Evolutionary conservation across 441 rosid species (phyloP), one percentile per base, ranked within the genome.

Genomic region (Arabidopsis lyrata): DNA sequence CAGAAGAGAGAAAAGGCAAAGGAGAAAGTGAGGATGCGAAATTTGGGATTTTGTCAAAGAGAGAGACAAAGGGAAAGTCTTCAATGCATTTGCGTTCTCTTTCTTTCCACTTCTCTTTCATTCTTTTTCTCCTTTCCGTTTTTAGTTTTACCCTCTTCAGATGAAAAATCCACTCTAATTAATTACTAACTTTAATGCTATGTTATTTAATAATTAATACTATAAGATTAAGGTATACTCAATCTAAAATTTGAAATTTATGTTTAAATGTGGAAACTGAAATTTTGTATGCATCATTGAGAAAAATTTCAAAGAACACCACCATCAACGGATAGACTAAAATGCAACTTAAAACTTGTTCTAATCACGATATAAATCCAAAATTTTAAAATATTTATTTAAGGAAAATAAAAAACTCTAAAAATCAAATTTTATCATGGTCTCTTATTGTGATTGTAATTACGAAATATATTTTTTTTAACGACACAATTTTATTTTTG

Each of bases 21-120:
- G 50, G 67, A 70, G 72, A 70, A 70, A 77, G 80, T 64, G 72
- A 58, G 63, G 80, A 71, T 42, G 77, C 77, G 80, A 76, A 63
- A 66, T 69, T 32, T 70, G 76, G 72, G 80, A 77, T 71, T 77
- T 77, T 71, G 80, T 77, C 80, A 64, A 47, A 75, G 79, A 64
- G 72, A 76, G 76, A 65, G 63, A 77, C 68, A 77, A 77, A 77
- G 80, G 80, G 80, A 71, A 77, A 71, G 77, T 71, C 80, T 71
- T 66, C 73, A 71, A 50, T 72, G 73, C 80, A 34, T 44, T 71
- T 64, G 76, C 80, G 68, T 71, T 64, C 64, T 65, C 53, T 59
- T 65, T 65, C 53, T 59, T 66, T 70, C 75, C 79, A 45, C 75
- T 62, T 68, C 78, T 76, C 69, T 45, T 42, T 64, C 67, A 24